A percentile compares a stretch with the other conserved stretches of the same genome.
These are phyloP conservation scores for Elymus sibiricus DNA, from an alignment of 176 grass and related monocot species.

Conservation along the genomic window DNA sequence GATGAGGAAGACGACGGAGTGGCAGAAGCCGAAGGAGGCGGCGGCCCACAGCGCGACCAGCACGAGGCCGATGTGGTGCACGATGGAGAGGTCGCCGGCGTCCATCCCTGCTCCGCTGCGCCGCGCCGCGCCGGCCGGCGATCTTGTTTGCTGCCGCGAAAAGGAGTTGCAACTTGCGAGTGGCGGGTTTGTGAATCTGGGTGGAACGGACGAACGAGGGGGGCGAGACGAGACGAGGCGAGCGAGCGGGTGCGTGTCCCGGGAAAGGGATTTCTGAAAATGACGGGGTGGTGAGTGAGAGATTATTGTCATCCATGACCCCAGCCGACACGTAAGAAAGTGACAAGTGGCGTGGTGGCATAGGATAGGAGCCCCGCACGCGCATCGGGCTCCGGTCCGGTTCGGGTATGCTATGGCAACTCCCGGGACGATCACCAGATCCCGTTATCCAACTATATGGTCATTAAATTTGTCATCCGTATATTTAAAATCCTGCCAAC, in stretches of 20 bases:
- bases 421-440: no score
- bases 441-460: no score
- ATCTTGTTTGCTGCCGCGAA: slow-evolving; percentile 5
- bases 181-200: slow-evolving; percentile 25
- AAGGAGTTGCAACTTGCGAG: slow-evolving; percentile 3
- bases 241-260: background rate
- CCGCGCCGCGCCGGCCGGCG: background rate
- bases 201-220: background rate
- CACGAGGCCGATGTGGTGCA: slow-evolving; percentile 74
- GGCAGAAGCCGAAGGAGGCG: slow-evolving; percentile 38
- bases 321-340: background rate
- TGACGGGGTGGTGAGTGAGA: background rate
- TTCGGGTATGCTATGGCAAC: background rate
- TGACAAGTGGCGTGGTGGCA: background rate
- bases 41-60: slow-evolving; percentile 61
- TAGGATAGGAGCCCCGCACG: background rate
- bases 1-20: slow-evolving; percentile 66
- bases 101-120: slow-evolving; percentile 33
- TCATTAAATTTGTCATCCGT: no score
- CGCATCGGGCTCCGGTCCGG: background rate
- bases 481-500: no score
- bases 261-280: background rate
- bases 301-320: background rate
- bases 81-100: slow-evolving; percentile 63
- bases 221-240: background rate